Evolutionary conservation across 2,329 filamentous ascomycete species (phyloP).

Genomic region (Penicillium sp.): DNA sequence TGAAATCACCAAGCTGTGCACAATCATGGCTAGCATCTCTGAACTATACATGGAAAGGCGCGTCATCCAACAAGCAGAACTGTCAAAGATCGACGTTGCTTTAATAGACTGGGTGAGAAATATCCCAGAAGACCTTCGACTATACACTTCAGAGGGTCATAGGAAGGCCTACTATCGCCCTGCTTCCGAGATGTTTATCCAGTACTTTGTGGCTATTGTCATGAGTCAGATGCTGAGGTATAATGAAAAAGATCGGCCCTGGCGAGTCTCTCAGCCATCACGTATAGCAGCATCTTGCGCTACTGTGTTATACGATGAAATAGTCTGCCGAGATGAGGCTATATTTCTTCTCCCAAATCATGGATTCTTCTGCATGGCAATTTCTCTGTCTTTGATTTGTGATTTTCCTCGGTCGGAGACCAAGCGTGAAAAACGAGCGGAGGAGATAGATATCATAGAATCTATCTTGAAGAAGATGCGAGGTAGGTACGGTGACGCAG

Average conservation of each 20-base stretch:
- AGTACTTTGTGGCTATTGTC: slow-evolving; percentile 8
- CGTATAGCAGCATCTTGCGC: slow-evolving; percentile 7
- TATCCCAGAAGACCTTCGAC: slow-evolving; percentile 1
- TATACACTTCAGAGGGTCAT: not conserved
- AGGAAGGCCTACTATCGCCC: slow-evolving; percentile 6
- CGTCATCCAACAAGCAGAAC: not conserved
- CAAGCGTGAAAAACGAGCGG: not conserved
- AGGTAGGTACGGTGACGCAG: slow-evolving; percentile 7
- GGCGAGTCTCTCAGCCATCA: slow-evolving; percentile 1
- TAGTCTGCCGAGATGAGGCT: slow-evolving; percentile 3
- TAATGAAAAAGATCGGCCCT: not conserved
- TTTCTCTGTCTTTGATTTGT: slow-evolving; percentile 6
- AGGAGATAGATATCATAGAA: slow-evolving; percentile 1
- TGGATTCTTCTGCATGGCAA: slow-evolving; percentile 8
- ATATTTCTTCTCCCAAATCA: slow-evolving; percentile 6
- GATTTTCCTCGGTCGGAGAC: not conserved
- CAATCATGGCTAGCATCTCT: not conserved
- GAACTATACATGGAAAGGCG: slow-evolving; percentile 6
- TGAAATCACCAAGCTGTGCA: slow-evolving; percentile 9
- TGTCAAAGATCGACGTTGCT: not conserved
- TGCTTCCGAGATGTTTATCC: slow-evolving; percentile 4
- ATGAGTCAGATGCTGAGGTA: slow-evolving; percentile 8
- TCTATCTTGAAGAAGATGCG: slow-evolving; percentile 8
- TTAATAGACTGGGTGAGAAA: slow-evolving; percentile 7
- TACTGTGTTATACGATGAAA: slow-evolving; percentile 10